These are phyloP conservation scores for Mortierella sp. DNA, from an alignment of 371 early-diverging fungal genomes.

Conservation along the genomic window DNA sequence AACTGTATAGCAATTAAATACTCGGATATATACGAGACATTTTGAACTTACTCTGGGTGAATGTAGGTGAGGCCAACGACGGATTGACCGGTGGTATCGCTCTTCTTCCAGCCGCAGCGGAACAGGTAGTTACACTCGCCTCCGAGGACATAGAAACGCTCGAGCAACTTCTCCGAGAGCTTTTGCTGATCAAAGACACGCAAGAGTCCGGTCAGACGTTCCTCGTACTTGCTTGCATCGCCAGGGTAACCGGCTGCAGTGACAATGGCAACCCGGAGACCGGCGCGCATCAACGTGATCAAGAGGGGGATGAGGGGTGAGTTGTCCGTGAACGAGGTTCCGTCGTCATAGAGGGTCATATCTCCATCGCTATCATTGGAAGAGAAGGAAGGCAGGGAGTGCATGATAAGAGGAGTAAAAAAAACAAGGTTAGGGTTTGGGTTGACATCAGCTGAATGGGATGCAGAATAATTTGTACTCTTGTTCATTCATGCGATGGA, in stretches of 20 bases:
- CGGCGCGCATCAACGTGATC: constrained; percentile 68
- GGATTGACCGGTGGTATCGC: constrained; percentile 38
- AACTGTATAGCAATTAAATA: not conserved
- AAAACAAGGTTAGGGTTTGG: not conserved
- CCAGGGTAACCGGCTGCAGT: constrained; percentile 89
- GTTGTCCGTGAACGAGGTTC: constrained; percentile 79
- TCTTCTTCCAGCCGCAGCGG: constrained; percentile 64
- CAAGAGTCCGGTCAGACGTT: constrained; percentile 78
- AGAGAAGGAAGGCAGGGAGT: not conserved
- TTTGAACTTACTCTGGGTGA: constrained; percentile 63
- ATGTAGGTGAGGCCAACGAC: constrained; percentile 72
- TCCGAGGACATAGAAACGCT: constrained; percentile 82
- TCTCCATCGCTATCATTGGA: constrained; percentile 77
- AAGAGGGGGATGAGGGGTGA: constrained; percentile 72
- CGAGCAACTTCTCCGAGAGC: constrained; percentile 62
- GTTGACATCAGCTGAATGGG: constrained; percentile 10
- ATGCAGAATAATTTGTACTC: not conserved
- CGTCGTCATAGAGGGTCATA: constrained; percentile 90
- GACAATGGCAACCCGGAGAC: constrained; percentile 81
- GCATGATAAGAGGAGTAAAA: not conserved
- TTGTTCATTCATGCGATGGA: not conserved
- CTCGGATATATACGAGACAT: not conserved
- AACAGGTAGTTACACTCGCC: constrained; percentile 88
- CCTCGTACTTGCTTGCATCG: constrained; percentile 77
- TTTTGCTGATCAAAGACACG: constrained; percentile 64